These are phyloP conservation scores for Dryas alaskensis DNA, from an alignment of 306 rosid genomes.

Conservation along the genomic window DNA sequence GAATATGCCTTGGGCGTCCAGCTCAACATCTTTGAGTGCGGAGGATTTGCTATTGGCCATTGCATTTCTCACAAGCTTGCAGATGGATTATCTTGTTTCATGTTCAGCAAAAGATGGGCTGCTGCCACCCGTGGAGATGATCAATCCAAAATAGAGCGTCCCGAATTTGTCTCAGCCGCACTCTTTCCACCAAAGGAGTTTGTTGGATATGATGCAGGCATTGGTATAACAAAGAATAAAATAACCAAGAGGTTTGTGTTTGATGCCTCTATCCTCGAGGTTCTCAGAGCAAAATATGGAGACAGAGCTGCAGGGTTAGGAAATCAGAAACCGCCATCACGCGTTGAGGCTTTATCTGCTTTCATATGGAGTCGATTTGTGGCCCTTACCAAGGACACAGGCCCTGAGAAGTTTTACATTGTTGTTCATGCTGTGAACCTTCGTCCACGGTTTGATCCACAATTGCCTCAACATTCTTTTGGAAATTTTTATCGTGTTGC, in stretches of 20 bases:
- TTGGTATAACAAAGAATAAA: not conserved
- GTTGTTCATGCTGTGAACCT: slow-evolving; percentile 6
- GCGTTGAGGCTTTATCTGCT: not conserved
- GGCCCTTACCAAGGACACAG: not conserved
- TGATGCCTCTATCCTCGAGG: not conserved
- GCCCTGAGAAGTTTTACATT: not conserved
- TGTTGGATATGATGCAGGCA: not conserved
- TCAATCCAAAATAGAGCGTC: not conserved
- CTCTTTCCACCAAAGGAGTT: slow-evolving; percentile 8
- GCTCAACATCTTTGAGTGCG: slow-evolving; percentile 44
- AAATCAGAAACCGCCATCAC: not conserved
- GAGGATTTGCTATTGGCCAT: slow-evolving; percentile 27
- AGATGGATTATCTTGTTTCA: not conserved
- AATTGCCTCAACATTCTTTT: slow-evolving; percentile 1
- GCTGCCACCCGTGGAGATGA: not conserved
- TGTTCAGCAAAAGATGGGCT: slow-evolving; percentile 1
- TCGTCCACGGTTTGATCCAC: slow-evolving; percentile 12
- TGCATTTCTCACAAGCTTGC: not conserved
- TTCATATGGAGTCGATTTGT: slow-evolving; percentile 4
- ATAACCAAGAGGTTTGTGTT: slow-evolving; percentile 15
- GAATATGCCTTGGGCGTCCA: slow-evolving; percentile 44
- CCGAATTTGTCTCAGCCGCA: not conserved
- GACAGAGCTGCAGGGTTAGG: not conserved
- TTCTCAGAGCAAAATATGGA: not conserved
- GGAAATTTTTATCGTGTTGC: not conserved